A percentile compares a stretch with the other conserved stretches of the same genome.
Conservation (phyloP, 495 filamentous ascomycete species). For the Neurospora hispaniola region DNA sequence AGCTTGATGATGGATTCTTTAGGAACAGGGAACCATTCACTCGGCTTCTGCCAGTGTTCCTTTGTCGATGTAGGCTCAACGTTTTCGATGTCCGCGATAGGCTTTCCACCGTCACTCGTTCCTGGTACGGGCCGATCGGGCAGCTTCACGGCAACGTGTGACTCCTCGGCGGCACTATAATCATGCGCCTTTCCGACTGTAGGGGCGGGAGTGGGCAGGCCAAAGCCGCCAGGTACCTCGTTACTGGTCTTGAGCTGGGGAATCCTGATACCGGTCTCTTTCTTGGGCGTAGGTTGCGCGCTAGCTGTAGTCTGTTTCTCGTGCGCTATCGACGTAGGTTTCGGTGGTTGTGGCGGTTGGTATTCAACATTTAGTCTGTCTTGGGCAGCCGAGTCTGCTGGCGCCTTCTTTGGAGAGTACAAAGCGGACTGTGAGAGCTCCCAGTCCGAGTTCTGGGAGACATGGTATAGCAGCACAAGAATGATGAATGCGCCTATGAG, state of each 20-base stretch:
- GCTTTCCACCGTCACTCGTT: background rate
- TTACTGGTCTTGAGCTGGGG: conserved; percentile 28
- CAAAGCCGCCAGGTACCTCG: conserved; percentile 16
- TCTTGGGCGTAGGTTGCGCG: conserved; percentile 8
- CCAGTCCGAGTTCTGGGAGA: conserved; percentile 41
- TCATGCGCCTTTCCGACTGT: background rate
- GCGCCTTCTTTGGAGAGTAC: background rate
- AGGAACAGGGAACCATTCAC: conserved; percentile 66
- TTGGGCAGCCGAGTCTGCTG: background rate
- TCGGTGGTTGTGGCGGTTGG: background rate
- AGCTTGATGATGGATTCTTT: conserved; percentile 59
- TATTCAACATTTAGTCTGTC: background rate
- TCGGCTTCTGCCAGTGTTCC: conserved; percentile 59
- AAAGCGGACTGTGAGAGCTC: conserved; percentile 25
- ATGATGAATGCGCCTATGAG: conserved; percentile 57
- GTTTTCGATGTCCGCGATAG: conserved; percentile 11
- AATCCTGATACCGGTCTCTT: conserved; percentile 19
- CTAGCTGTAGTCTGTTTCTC: background rate
- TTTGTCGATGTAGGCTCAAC: conserved; percentile 13
- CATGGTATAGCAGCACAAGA: conserved; percentile 56
- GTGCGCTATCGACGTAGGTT: background rate
- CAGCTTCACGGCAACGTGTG: background rate
- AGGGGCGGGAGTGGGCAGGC: conserved; percentile 14
- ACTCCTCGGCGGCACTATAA: background rate
- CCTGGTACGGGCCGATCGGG: conserved; percentile 2